Base-by-base conservation (phyloP, 2,329 filamentous ascomycete species). In the Microsporum canis region DNA sequence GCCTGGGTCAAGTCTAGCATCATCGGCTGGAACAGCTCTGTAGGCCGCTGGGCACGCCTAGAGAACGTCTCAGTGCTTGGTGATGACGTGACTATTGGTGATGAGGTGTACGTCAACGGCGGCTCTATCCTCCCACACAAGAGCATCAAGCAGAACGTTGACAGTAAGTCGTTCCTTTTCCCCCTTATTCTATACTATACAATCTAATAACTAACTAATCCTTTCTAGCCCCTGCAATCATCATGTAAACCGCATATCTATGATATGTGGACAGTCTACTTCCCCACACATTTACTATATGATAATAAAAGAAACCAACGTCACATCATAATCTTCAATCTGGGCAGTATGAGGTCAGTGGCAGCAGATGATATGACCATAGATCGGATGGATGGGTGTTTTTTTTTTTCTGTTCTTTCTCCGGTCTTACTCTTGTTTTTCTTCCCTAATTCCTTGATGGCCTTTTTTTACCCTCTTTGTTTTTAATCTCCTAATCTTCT, bases 1-100 rank as follows among this genome's bases (percentile, higher is more conserved):
- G 94, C 94, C 56, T 97, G 92, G 92, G 84, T 99, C 76, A 97
- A 97, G 85, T 95, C 89, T 73, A 94, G 92, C 70, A 97, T 99
- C 74, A 91, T 97, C 59, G 92, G 92, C 71, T 99, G 92, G 92
- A 96, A 96, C 83, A 95, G 90, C 80, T 88, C 85, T 39, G 90
- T 99, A 61, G 92, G 92, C 72, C 88, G 88, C 73, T 99, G 92
- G 92, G 92, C 92, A 62, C 88, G 92, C 67, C 81, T 97, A 66
- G 94, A 99, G 82, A 99, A 99, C 72, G 91, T 97, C 47, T 92
- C 89, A n/a, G 92, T 99, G 60, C 84, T 99, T 23, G 94, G 92
- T 67, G 94, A 99, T 78, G 92, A 99, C 73, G 92, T 99, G 60
- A 95, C 89, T 63, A 95, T 99, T 73, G 92, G 91, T 58, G 92